phyloP scores from a whole-genome alignment of 768 basidiomycete species.

The Roridomyces roridus region DNA sequence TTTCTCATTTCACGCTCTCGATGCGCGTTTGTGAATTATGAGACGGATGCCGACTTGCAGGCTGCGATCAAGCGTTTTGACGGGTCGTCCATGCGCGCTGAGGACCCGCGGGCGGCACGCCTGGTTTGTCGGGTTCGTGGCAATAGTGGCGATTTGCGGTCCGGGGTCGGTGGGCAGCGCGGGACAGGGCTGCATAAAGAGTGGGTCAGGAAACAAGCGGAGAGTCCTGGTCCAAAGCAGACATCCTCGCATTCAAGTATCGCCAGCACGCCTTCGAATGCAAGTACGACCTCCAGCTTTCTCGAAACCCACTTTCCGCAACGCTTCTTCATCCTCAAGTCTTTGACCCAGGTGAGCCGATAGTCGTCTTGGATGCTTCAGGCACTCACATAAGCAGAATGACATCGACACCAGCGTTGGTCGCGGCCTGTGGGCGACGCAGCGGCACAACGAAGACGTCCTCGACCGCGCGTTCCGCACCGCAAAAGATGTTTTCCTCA shows the following conservation, averaged over 20 bases:
- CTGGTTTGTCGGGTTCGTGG: slow-evolving; percentile 85
- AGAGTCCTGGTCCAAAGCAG: no score
- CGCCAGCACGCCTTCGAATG: slow-evolving; percentile 67
- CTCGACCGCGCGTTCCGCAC: slow-evolving; percentile 93
- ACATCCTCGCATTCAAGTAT: no score
- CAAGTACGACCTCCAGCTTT: slow-evolving; percentile 76
- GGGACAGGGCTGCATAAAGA: slow-evolving; percentile 82
- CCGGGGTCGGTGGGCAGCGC: slow-evolving; percentile 92
- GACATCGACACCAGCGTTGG: slow-evolving; percentile 83
- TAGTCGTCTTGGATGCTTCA: neutral
- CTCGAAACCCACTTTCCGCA: slow-evolving; percentile 78
- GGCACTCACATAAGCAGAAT: slow-evolving; percentile 45
- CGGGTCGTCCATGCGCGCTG: slow-evolving; percentile 69
- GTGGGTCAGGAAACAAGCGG: slow-evolving; percentile 70
- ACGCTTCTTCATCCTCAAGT: slow-evolving; percentile 92
- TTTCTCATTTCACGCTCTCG: slow-evolving; percentile 93
- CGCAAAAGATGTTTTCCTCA: slow-evolving; percentile 81
- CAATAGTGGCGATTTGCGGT: slow-evolving; percentile 83
- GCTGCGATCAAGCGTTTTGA: slow-evolving; percentile 77
- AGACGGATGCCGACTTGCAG: slow-evolving; percentile 63
- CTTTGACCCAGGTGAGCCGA: slow-evolving; percentile 76
- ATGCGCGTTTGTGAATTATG: slow-evolving; percentile 94
- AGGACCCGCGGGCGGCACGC: slow-evolving; percentile 74
- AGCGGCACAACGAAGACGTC: slow-evolving; percentile 89
- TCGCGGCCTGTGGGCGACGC: slow-evolving; percentile 88